Base-by-base conservation (phyloP, 2,329 filamentous ascomycete genomes). In the Aspergillus nomiae region DNA sequence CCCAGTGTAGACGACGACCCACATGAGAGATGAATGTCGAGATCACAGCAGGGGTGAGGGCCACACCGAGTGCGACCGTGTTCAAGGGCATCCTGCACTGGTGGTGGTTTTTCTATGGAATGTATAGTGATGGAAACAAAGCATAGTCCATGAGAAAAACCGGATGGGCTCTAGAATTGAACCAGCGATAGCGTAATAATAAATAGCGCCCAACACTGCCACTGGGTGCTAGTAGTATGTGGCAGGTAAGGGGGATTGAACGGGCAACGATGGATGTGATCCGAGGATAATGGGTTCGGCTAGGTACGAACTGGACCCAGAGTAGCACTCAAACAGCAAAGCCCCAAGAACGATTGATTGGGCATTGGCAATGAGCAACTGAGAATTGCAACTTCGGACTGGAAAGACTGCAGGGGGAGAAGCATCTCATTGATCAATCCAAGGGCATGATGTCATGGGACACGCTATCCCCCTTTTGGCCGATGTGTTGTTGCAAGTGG, bases 11-110 rank as follows among this genome's bases (percentile, higher is more conserved):
- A 60, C n/a, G 54, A 26, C 50, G 45, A 81, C 89, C 70, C 84
- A 94, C 92, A 84, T 98, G 95, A 63, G 89, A 90, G 70, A 98
- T 83, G 66, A 94, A 89, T 16, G 94, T 97, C 68, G 91, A 89
- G 61, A 98, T 85, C 54, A 96, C 91, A 4, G 91, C 93, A 14
- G 95, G 94, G 66, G 93, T 92, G 60, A 97, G 90, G 56, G 93
- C 93, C 67, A 92, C 86, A 62, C 89, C 88, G 64, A 98, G 90
- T 16, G 91, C 89, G 45, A 94, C 85, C 21, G 93, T 96, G 78
- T 92, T 94, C 71, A 95, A 86, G 63, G 84, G 81, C 86, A 89
- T 89, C 34, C 16, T 55, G 51, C 48, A 51, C 30, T 51, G 16
- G 28, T 38, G 12, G 32, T 36, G 10, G 34, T 24, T 19, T 19